Base-by-base conservation (phyloP, 495 filamentous ascomycete species). In the Achaetomiella virescens region DNA sequence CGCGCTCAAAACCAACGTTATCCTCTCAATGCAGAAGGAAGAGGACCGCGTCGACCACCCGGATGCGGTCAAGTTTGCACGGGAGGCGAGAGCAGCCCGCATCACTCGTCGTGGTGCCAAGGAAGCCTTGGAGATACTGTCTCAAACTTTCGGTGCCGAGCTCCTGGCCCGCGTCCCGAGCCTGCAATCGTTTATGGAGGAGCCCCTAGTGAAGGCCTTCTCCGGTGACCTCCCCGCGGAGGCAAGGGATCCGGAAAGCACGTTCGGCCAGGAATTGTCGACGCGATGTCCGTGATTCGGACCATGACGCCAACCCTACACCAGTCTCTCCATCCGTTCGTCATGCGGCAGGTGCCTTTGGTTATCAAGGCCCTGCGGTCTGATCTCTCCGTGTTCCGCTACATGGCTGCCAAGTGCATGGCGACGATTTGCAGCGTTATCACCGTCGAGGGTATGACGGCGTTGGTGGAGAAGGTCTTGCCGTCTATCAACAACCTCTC, bases 381-480 rank as follows among this genome's bases (percentile, higher is more conserved):
- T 10, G 79, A 85, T 57, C 78, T 96, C 9, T 92, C 92, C 11
- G 87, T 98, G 0, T 88, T 97, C 69, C 83, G 93, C 42, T 98
- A 98, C 69, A 90, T 91, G 64, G 93, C 93, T 31, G 95, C 93
- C 10, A 98, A 98, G 69, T 97, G 95, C 67, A 84, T 98, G 67
- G 93, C 95, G 9, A 97, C 92, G 9, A 86, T 97, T 22, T 97
- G 95, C 79, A 97, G 91, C 65, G 88, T 97, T 54, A 91, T 97
- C 54, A 89, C 87, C 3, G 85, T 97, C 17, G 84, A 95, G 48
- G 93, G 88, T 27, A 97, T 97, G 87, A 97, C 91, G 0, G 90
- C 91, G 72, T 73, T 98, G 17, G 93, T 98, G 3, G 90, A 97
- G 69, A 86, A 91, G 54, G 89, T 97, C 1, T 67, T 97, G 35